Conservation (phyloP, 768 basidiomycete species). For the Pulveroboletus sp. region DNA sequence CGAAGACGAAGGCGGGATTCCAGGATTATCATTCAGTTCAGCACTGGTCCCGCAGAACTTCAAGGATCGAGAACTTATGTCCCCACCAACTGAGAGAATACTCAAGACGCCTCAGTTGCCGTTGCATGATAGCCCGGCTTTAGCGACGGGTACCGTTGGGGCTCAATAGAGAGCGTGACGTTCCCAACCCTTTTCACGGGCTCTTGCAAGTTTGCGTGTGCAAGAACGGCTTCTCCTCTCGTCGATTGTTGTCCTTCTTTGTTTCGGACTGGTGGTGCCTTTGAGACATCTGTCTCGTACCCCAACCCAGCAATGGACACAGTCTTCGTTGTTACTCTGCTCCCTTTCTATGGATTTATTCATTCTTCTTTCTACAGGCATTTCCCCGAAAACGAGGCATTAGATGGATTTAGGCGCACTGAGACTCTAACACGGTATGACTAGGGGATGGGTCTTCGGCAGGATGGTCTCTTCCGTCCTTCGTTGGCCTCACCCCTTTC, state of each 20-base stretch:
- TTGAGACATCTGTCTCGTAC: slow-evolving; percentile 1
- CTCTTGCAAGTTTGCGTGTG: slow-evolving; percentile 3
- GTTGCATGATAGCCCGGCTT: slow-evolving; percentile 55
- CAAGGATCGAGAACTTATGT: slow-evolving; percentile 34
- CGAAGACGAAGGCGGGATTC: slow-evolving; percentile 35
- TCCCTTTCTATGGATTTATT: slow-evolving; percentile 29
- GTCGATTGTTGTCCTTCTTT: neutral
- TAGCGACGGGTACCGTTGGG: slow-evolving; percentile 42
- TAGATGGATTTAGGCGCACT: slow-evolving; percentile 17
- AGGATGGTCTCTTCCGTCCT: neutral
- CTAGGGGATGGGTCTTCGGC: slow-evolving; percentile 5
- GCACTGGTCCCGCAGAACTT: slow-evolving; percentile 32
- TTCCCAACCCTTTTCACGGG: neutral
- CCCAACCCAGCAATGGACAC: slow-evolving; percentile 6
- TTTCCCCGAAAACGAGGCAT: slow-evolving; percentile 19
- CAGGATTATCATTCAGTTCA: slow-evolving; percentile 30
- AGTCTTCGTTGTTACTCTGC: slow-evolving; percentile 14
- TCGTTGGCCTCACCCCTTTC: neutral
- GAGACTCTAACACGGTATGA: slow-evolving; percentile 9
- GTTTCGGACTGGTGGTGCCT: slow-evolving; percentile 5
- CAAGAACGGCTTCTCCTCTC: neutral
- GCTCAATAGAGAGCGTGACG: slow-evolving; percentile 24
- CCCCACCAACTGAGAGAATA: slow-evolving; percentile 39
- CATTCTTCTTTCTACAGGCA: slow-evolving; percentile 30
- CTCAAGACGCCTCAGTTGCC: slow-evolving; percentile 59